phyloP scores from a whole-genome alignment of 1,284 basidiomycete genomes.

The Ceratobasidium sp. region DNA sequence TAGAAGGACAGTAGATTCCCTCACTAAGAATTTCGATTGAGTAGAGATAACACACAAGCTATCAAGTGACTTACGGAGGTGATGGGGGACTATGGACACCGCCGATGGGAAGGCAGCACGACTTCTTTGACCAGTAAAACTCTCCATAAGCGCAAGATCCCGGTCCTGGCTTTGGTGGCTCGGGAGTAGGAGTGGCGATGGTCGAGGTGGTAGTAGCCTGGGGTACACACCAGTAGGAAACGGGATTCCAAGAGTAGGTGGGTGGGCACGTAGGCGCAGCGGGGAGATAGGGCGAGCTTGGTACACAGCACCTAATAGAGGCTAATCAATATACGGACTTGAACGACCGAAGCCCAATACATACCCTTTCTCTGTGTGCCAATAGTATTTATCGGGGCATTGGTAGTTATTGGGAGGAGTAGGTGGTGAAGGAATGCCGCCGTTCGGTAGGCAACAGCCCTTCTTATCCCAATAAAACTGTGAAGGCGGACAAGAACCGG shows the following conservation, averaged over 20 bases:
- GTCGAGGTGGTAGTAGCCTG: background rate
- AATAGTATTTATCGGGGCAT: conserved; percentile 8
- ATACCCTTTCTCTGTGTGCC: conserved; percentile 4
- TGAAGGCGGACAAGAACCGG: conserved; percentile 7
- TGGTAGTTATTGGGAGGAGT: conserved; percentile 20
- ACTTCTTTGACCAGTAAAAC: conserved; percentile 22
- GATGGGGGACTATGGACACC: conserved; percentile 26
- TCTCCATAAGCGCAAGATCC: conserved; percentile 29
- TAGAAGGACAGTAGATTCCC: conserved; percentile 26
- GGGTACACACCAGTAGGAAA: conserved; percentile 19
- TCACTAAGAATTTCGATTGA: background rate
- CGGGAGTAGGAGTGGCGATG: background rate
- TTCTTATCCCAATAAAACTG: conserved; percentile 28
- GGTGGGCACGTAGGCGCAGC: background rate
- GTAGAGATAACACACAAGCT: too few species aligned
- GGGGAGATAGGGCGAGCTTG: conserved; percentile 10
- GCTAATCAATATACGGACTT: background rate
- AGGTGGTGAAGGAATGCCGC: conserved; percentile 17
- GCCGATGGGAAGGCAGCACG: conserved; percentile 27
- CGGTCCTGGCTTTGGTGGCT: conserved; percentile 15
- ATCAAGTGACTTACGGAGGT: conserved; percentile 21
- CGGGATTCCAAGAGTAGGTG: conserved; percentile 10
- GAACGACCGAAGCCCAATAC: background rate
- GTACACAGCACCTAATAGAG: conserved; percentile 13
- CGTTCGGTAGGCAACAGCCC: conserved; percentile 12